phyloP scores from a whole-genome alignment of 2,329 filamentous ascomycete genomes.

The Penicillium polonicum region DNA sequence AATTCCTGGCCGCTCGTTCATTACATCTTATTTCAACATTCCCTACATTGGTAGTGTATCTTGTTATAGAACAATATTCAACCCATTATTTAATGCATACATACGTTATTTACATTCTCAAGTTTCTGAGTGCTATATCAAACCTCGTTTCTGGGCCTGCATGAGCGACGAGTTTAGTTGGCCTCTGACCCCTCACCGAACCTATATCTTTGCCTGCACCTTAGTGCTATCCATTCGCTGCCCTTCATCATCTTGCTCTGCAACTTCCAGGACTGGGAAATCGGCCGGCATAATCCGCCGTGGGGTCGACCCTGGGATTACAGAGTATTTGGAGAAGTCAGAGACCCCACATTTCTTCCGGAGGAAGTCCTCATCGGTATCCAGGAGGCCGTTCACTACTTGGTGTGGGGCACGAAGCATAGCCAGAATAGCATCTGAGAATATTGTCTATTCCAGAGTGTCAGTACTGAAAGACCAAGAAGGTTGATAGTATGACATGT shows the following conservation, averaged over 20 bases:
- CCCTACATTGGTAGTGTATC: background rate
- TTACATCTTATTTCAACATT: background rate
- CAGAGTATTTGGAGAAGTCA: slow-evolving; percentile 71
- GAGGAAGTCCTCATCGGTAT: slow-evolving; percentile 80
- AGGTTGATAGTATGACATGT: background rate
- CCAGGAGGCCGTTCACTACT: slow-evolving; percentile 67
- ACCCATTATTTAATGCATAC: background rate
- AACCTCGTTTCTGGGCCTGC: background rate
- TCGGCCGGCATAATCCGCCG: slow-evolving; percentile 73
- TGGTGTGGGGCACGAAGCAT: slow-evolving; percentile 62
- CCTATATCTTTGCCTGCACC: slow-evolving; percentile 30
- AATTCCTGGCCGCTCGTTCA: background rate
- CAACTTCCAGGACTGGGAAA: slow-evolving; percentile 69
- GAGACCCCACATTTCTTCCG: slow-evolving; percentile 60
- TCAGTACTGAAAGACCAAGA: slow-evolving; percentile 3
- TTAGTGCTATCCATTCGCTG: slow-evolving; percentile 64
- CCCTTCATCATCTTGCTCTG: slow-evolving; percentile 79
- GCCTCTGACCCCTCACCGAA: background rate
- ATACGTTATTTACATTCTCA: background rate
- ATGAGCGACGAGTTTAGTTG: background rate
- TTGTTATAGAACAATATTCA: background rate
- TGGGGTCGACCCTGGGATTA: slow-evolving; percentile 64
- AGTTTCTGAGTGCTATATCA: background rate
- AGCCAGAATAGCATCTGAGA: slow-evolving; percentile 74
- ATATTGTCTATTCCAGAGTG: slow-evolving; percentile 55